phyloP scores from a whole-genome alignment of 805 yeast genomes.

The Saturnispora gosingensis region DNA sequence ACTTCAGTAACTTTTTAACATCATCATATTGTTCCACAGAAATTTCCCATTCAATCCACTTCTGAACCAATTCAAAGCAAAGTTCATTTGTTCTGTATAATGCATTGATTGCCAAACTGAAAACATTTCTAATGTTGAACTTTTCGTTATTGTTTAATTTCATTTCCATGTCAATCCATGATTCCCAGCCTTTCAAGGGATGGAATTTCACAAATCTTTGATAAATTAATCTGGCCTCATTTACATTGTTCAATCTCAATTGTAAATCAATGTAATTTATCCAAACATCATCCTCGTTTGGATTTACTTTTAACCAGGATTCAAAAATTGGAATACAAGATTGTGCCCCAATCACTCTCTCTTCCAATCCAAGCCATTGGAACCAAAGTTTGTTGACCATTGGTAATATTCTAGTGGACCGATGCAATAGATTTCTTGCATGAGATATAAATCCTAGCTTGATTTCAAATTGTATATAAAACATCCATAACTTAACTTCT shows the following conservation, averaged over 20 bases:
- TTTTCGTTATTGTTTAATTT: slow-evolving; percentile 36
- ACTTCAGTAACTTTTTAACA: background rate
- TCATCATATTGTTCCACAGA: background rate
- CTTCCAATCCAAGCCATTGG: slow-evolving; percentile 74
- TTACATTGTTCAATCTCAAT: slow-evolving; percentile 43
- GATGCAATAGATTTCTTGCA: slow-evolving; percentile 74
- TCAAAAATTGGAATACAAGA: slow-evolving; percentile 61
- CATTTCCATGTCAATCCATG: slow-evolving; percentile 69
- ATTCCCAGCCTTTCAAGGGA: slow-evolving; percentile 58
- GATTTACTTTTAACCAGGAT: slow-evolving; percentile 71
- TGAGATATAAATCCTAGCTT: slow-evolving; percentile 68
- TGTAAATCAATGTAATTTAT: slow-evolving; percentile 66
- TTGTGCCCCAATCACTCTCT: slow-evolving; percentile 52
- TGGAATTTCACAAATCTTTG: slow-evolving; percentile 40
- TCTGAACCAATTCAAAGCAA: background rate
- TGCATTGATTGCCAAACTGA: slow-evolving; percentile 55
- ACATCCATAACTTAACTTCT: slow-evolving; percentile 76
- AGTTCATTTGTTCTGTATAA: slow-evolving; percentile 27
- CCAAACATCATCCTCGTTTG: slow-evolving; percentile 58
- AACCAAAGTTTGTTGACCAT: slow-evolving; percentile 82
- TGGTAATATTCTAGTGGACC: slow-evolving; percentile 70
- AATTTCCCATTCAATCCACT: slow-evolving; percentile 7
- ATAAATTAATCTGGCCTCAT: slow-evolving; percentile 50
- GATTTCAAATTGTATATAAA: slow-evolving; percentile 73
- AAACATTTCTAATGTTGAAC: slow-evolving; percentile 51